Conservation (phyloP, 176 grass and related monocot genomes). For the Juncus effusus region DNA sequence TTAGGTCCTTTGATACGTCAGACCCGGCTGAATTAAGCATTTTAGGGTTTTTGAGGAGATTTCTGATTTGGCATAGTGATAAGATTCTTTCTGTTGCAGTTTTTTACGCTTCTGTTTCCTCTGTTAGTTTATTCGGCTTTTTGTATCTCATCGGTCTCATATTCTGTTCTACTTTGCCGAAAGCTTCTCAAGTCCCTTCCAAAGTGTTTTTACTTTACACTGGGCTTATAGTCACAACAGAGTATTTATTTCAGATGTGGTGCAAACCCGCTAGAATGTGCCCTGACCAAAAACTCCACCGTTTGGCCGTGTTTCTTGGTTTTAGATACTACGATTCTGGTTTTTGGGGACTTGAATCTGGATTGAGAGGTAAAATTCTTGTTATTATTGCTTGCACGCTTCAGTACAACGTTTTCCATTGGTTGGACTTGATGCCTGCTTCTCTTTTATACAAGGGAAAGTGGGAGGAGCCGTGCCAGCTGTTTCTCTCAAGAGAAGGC, state of each 20-base stretch:
- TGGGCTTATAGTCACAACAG: slow-evolving; percentile 67
- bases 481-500: slow-evolving; percentile 63
- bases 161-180: slow-evolving; percentile 72
- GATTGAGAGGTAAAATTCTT: slow-evolving; percentile 81
- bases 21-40: slow-evolving; percentile 61
- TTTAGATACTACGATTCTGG: slow-evolving; percentile 81
- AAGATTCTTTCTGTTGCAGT: slow-evolving; percentile 74
- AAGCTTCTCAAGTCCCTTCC: slow-evolving; percentile 83
- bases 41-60: slow-evolving; percentile 77
- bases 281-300: slow-evolving; percentile 60
- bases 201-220: slow-evolving; percentile 89
- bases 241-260: slow-evolving; percentile 95
- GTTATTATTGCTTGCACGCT: slow-evolving; percentile 85
- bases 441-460: slow-evolving; percentile 67
- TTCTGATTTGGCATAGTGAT: slow-evolving; percentile 91
- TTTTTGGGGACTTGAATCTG: slow-evolving; percentile 82
- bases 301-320: slow-evolving; percentile 68
- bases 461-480: slow-evolving; percentile 94
- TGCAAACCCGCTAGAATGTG: slow-evolving; percentile 90
- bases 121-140: slow-evolving; percentile 78
- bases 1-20: slow-evolving; percentile 62
- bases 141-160: slow-evolving; percentile 81
- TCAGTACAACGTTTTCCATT: slow-evolving; percentile 96
- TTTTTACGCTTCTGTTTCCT: slow-evolving; percentile 90
- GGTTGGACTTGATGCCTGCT: slow-evolving; percentile 66